Base-by-base conservation (phyloP, 1,284 basidiomycete genomes). In the Flammula alnicola region DNA sequence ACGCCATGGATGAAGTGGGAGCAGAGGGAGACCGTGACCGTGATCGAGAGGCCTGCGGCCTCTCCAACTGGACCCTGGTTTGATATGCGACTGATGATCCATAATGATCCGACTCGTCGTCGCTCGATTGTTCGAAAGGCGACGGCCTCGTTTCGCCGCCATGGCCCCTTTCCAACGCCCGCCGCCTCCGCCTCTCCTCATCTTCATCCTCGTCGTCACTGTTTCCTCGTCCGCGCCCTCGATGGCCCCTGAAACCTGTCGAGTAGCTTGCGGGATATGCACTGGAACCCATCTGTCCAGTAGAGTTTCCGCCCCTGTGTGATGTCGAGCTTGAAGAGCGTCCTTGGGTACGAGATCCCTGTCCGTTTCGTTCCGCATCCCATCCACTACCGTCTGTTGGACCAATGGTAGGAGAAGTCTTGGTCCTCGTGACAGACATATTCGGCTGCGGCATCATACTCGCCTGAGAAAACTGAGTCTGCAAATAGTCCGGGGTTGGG, bases 111-210 rank as follows among this genome's bases (percentile, higher is more conserved):
- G 50, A 27, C 10, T 44, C 51, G 7, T 56, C 51, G 12, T 56
- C 51, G n/a, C 51, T 55, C 7, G 68, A 68, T 7, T 61, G 57
- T 7, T 60, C 61, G 3, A 71, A 70, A 35, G 71, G 70, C 14
- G 70, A 9, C 7, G 27, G 12, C 40, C 33, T 47, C 20, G 42
- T 31, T 6, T 56, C 51, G 11, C 40, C 35, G 12, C 29, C 37
- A 30, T 49, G 42, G 20, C 48, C 47, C 46, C 49, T 53, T 11
- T 54, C 49, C 23, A 55, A 40, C 7, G 47, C 66, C 59, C 59
- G 49, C 45, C 64, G 62, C 45, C 63, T 66, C 11, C 67, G 60
- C 47, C 70, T 66, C 33, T 72, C 74, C 31, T 71, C 73, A 20
- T 69, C 67, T 17, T 64, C 63, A 39, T 57, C 58, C 14, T 57